Percentiles rank a stretch among this genome's conserved stretches.
phyloP scores from a whole-genome alignment of 2,329 filamentous ascomycete genomes.

The Aureobasidium sp. region DNA sequence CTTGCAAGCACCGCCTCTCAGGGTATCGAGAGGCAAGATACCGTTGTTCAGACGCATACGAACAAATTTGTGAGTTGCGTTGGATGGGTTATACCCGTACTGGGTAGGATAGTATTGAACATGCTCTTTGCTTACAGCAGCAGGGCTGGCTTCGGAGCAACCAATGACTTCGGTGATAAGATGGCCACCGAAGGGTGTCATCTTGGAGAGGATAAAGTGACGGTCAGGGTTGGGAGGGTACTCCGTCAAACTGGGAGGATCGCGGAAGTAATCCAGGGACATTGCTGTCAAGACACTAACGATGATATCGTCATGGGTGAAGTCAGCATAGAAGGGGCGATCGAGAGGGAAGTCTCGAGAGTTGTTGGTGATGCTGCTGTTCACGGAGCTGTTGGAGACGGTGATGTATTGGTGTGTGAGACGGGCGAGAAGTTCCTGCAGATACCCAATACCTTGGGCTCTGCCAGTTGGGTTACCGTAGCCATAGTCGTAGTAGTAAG shows the following conservation, averaged over 20 bases:
- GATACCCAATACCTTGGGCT: conserved; percentile 46
- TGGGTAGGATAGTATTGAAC: conserved; percentile 36
- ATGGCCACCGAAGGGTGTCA: conserved; percentile 49
- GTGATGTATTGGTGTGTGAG: conserved; percentile 40
- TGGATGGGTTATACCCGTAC: conserved; percentile 38
- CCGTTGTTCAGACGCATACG: conserved; percentile 44
- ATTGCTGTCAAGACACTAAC: conserved; percentile 44
- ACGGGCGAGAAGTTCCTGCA: conserved; percentile 45
- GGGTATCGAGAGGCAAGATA: conserved; percentile 40
- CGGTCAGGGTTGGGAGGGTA: conserved; percentile 38
- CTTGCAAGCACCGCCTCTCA: conserved; percentile 39
- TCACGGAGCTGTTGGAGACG: conserved; percentile 44
- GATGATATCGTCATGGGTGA: conserved; percentile 47
- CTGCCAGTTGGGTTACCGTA: conserved; percentile 44
- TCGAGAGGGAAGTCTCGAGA: conserved; percentile 38
- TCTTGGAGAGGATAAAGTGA: conserved; percentile 41
- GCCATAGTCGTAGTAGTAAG: conserved; percentile 39
- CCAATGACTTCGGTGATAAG: conserved; percentile 50
- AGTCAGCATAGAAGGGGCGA: conserved; percentile 45
- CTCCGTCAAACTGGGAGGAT: conserved; percentile 35
- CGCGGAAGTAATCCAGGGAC: conserved; percentile 47
- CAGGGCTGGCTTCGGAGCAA: conserved; percentile 36
- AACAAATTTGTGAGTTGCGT: conserved; percentile 39
- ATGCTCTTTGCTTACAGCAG: conserved; percentile 31
- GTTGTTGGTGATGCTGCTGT: conserved; percentile 42